Base-by-base conservation (phyloP, 1,284 basidiomycete species). In the Earliella scabrosa region DNA sequence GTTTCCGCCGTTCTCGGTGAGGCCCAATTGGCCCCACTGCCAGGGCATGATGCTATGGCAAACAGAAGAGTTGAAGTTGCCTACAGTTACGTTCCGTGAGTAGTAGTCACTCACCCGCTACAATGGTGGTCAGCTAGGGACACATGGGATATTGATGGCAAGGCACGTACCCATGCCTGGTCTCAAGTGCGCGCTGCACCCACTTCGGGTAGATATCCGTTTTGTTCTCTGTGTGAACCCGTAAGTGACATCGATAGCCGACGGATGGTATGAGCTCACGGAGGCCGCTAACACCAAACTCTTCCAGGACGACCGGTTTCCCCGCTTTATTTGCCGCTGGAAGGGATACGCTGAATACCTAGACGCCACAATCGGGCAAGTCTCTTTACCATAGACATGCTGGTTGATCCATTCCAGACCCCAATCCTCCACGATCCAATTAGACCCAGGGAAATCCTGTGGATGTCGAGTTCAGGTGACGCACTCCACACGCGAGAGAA, bases 241-340 rank as follows among this genome's bases (percentile, higher is more conserved):
- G 20, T 34, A 10, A 38, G n/a, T 43, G 18, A 18, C 9, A 11
- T 24, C 45, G n/a, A 27, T 13, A n/a, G n/a, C n/a, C n/a, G n/a
- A 34, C 13, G 21, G 14, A 45, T 16, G 23, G 16, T 36, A 26
- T 31, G 9, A 18, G 57, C 66, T 44, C 60, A 81, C 80, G 68
- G 4, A 78, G 56, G 24, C 78, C 78, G 23, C 60, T 64, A 2
- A 80, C 64, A n/a, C 82, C 82, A 58, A 84, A 84, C 57, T 84
- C 82, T 61, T 85, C 83, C 14, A 85, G 63, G 13, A 85, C 68
- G 13, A 84, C 61, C 2, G 83, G 82, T 58, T 85, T 85, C 29
- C 73, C 72, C 0, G 77, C 78, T 51, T 69, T 73, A 52, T 76
- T 76, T 0, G 82, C 81, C 23, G 80, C 82, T 82, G 45, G 53